Evolutionary conservation across 2,329 filamentous ascomycete genomes (phyloP), one percentile per base, ranked within the genome.

Genomic region (Fusarium acutatum): DNA sequence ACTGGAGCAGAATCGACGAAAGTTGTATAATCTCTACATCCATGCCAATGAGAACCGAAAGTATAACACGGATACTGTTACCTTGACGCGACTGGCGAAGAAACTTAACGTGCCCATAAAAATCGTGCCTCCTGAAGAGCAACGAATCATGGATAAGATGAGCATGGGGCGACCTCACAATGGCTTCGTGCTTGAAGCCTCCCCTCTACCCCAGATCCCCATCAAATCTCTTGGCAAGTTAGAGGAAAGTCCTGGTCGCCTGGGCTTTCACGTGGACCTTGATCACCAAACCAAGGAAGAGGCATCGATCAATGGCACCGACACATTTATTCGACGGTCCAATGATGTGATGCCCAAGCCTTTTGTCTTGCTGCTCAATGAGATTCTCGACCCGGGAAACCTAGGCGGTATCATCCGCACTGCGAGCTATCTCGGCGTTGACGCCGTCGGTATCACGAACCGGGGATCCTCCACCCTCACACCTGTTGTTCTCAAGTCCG

Each of bases 321-420:
- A 88, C 22, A 81, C 83, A 5, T 90, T 94, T 70, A 65, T 83
- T 30, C 67, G 67, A 24, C 79, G 81, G 10, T 73, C 77, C 20
- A 80, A 74, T 66, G 73, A 77, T 34, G 67, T 79, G 20, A 78
- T 78, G 18, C 86, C 84, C 63, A 89, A 91, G 57, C 94, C 94
- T 0, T 86, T 97, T 35, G 86, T 97, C 14, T 84, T 97, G 4
- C 83, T 96, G 37, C 85, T 96, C 5, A 92, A 96, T 75, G 89
- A 92, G 60, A 91, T 97, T 41, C 84, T 94, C 15, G 96, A 99
- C 78, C 93, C 95, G 1, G 95, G 94, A 32, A 99, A 99, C 79
- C 85, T 98, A 2, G 96, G 96, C 46, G 94, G 92, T 28, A 96
- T 98, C 67, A 87, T 98, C 47, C 93, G 96, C 40, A 94, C 94